These are phyloP conservation scores for Cladosporium sp. DNA, from an alignment of 2,329 filamentous ascomycete genomes.

Conservation along the genomic window DNA sequence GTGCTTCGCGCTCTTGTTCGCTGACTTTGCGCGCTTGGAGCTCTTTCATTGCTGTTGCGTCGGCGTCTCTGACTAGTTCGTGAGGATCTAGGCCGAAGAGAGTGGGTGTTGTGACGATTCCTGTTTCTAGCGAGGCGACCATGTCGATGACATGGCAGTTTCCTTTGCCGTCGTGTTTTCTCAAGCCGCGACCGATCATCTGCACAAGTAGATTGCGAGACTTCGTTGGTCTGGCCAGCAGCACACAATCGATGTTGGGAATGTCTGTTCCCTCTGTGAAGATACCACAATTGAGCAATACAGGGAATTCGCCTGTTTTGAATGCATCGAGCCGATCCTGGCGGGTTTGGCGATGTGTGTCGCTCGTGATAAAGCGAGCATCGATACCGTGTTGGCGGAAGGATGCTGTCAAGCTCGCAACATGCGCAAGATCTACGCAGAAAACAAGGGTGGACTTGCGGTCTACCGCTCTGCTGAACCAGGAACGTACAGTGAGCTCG, in stretches of 20 bases:
- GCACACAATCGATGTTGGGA: slow-evolving; percentile 89
- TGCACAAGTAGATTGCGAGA: slow-evolving; percentile 92
- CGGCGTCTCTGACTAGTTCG: slow-evolving; percentile 66
- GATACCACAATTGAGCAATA: slow-evolving; percentile 90
- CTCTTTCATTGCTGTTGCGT: slow-evolving; percentile 56
- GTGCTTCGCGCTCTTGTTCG: slow-evolving; percentile 38
- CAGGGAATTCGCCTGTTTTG: slow-evolving; percentile 69
- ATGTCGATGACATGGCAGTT: slow-evolving; percentile 96
- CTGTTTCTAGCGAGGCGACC: slow-evolving; percentile 77
- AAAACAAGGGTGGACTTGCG: slow-evolving; percentile 88
- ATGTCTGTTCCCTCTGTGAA: slow-evolving; percentile 98
- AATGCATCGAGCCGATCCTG: slow-evolving; percentile 70
- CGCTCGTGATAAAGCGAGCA: slow-evolving; percentile 79
- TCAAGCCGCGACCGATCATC: slow-evolving; percentile 95
- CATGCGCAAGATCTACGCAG: slow-evolving; percentile 85
- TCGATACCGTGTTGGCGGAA: slow-evolving; percentile 78
- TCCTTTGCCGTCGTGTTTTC: slow-evolving; percentile 71
- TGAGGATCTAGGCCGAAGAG: slow-evolving; percentile 86
- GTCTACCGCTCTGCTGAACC: slow-evolving; percentile 68
- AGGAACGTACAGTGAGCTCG: slow-evolving; percentile 77
- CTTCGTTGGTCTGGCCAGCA: slow-evolving; percentile 81
- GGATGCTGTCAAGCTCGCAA: slow-evolving; percentile 64
- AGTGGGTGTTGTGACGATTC: slow-evolving; percentile 76
- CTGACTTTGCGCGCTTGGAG: slow-evolving; percentile 45
- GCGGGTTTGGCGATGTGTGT: slow-evolving; percentile 66